A percentile compares a stretch with the other conserved stretches of the same genome.
Evolutionary conservation across 169 alveolate species (phyloP).

Genomic region (Plasmodium falciparum): DNA sequence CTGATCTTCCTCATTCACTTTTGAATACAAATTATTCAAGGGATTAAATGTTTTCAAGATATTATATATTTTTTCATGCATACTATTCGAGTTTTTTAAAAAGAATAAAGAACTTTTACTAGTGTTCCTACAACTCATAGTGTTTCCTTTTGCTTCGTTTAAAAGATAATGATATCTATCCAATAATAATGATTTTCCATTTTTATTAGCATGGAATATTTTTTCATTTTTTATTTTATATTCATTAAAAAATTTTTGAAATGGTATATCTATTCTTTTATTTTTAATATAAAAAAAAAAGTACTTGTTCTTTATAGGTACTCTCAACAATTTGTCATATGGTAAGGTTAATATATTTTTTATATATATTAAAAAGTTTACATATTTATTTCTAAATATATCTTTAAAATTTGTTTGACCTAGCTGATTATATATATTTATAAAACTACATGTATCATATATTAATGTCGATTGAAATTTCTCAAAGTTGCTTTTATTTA

Average conservation of each 20-base stretch:
- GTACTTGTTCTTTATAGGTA: constrained; percentile 42
- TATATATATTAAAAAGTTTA: constrained; percentile 38
- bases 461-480: constrained; percentile 55
- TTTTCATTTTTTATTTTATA: constrained; percentile 4
- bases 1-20: no score
- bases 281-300: constrained; percentile 51
- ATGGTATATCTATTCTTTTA: constrained; percentile 61
- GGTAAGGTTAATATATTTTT: constrained; percentile 63
- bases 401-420: constrained; percentile 32
- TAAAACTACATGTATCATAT: constrained; percentile 73
- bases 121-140: no score
- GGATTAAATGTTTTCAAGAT: no score
- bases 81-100: no score
- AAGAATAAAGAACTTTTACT: no score
- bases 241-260: constrained; percentile 19
- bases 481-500: constrained; percentile 45
- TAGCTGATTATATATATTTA: constrained; percentile 60
- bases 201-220: neutral
- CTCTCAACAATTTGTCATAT: constrained; percentile 11
- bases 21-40: no score
- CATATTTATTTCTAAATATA: constrained; percentile 44
- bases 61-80: no score
- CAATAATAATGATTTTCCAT: no score
- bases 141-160: no score
- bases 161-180: no score